These are phyloP conservation scores for Colletotrichum caudatum DNA, from an alignment of 2,329 filamentous ascomycete species.

Conservation along the genomic window DNA sequence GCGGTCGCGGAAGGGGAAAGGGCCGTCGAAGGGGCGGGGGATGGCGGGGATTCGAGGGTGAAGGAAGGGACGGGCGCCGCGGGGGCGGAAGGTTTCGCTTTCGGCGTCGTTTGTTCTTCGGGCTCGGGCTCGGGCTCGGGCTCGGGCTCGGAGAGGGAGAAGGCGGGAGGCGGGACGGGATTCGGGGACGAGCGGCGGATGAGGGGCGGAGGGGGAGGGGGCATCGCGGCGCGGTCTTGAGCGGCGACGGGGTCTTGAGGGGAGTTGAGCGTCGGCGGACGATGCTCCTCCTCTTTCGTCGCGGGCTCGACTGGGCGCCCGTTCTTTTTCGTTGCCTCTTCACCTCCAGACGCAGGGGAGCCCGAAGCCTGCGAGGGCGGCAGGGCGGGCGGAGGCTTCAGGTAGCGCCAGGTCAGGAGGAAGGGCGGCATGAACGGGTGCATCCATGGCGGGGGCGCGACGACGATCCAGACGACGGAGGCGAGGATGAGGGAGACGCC, in stretches of 20 bases:
- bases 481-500: slow-evolving; percentile 73
- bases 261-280: slow-evolving; percentile 15
- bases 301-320: neutral
- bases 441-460: slow-evolving; percentile 65
- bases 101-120: slow-evolving; percentile 64
- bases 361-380: slow-evolving; percentile 24
- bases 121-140: slow-evolving; percentile 53
- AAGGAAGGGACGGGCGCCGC: slow-evolving; percentile 58
- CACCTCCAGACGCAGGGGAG: slow-evolving; percentile 25
- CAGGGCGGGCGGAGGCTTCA: slow-evolving; percentile 8
- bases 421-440: slow-evolving; percentile 58
- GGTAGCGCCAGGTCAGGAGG: slow-evolving; percentile 44
- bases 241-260: slow-evolving; percentile 22
- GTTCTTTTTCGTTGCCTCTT: slow-evolving; percentile 1
- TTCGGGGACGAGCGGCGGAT: slow-evolving; percentile 35
- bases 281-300: neutral
- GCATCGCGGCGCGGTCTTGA: slow-evolving; percentile 52
- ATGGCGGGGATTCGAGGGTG: slow-evolving; percentile 51
- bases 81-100: slow-evolving; percentile 53
- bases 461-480: slow-evolving; percentile 68
- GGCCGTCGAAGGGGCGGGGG: slow-evolving; percentile 27
- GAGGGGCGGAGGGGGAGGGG: slow-evolving; percentile 46
- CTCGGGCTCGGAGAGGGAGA: slow-evolving; percentile 45
- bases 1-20: slow-evolving; percentile 44
- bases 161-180: neutral